These are phyloP conservation scores for Aphanomyces stellatus DNA, from an alignment of 352 stramenopile genomes.

Conservation along the genomic window DNA sequence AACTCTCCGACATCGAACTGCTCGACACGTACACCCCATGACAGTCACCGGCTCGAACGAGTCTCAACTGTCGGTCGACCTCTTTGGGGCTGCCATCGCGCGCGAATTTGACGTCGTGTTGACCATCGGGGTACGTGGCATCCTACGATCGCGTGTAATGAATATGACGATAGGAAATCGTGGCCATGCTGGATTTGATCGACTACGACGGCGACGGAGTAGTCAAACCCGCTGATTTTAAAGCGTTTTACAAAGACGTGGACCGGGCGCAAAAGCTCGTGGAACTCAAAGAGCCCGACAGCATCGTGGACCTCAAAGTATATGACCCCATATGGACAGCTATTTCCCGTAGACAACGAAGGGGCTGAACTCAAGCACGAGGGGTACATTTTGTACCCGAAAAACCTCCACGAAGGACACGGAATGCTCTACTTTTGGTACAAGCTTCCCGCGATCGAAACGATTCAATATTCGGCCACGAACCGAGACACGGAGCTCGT, in stretches of 20 bases:
- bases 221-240: conserved; percentile 64
- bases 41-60: conserved; percentile 27
- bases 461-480: conserved; percentile 52
- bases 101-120: conserved; percentile 67
- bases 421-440: conserved; percentile 47
- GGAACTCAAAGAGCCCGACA: conserved; percentile 38
- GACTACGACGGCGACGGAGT: conserved; percentile 54
- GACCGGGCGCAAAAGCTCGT: conserved; percentile 37
- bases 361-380: conserved; percentile 45
- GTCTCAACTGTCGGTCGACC: conserved; percentile 34
- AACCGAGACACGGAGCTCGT: conserved; percentile 64
- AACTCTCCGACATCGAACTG: conserved; percentile 69
- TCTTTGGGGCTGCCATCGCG: conserved; percentile 53
- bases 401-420: conserved; percentile 1
- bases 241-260: conserved; percentile 65
- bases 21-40: conserved; percentile 62
- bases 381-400: conserved; percentile 29
- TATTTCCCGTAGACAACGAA: conserved; percentile 31
- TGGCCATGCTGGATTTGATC: conserved; percentile 53
- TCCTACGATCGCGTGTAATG: neutral
- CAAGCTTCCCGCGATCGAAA: conserved; percentile 45
- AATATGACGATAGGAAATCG: conserved; percentile 35
- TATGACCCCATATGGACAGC: neutral
- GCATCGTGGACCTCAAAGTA: conserved; percentile 55
- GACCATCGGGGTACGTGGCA: conserved; percentile 51